Conservation (phyloP, 2,329 filamentous ascomycete species). For the Botryotinia convoluta region DNA sequence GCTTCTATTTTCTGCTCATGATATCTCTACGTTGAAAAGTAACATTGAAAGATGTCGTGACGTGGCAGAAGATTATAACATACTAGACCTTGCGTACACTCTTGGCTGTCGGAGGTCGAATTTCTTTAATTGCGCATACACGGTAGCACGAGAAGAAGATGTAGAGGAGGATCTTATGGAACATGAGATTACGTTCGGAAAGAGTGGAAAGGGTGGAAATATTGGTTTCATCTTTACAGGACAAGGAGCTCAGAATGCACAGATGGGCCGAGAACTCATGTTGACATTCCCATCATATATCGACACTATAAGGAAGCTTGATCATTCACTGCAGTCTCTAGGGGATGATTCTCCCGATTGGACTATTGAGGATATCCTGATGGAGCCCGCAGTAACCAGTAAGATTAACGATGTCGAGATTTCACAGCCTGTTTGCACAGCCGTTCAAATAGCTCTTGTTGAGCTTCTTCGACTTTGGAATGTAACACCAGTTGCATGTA, state of each 20-base stretch:
- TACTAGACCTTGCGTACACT: conserved; percentile 5
- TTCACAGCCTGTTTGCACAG: conserved; percentile 45
- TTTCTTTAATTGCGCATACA: conserved; percentile 2
- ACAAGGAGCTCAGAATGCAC: conserved; percentile 35
- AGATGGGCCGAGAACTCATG: conserved; percentile 31
- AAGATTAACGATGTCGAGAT: conserved; percentile 10
- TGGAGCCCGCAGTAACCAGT: conserved; percentile 32
- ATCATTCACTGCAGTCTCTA: conserved; percentile 11
- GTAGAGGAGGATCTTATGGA: conserved; percentile 9
- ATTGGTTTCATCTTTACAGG: conserved; percentile 33
- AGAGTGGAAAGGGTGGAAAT: conserved; percentile 1
- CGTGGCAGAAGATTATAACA: conserved; percentile 13
- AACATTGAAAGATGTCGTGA: conserved; percentile 6
- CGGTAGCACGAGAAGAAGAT: conserved; percentile 10
- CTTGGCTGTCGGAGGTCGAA: conserved; percentile 1
- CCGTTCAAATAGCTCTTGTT: conserved; percentile 48
- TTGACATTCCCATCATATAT: conserved; percentile 19
- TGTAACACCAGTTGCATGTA: conserved; percentile 40
- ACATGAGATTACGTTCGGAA: conserved; percentile 10
- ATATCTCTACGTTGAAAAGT: conserved; percentile 6
- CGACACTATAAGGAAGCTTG: conserved; percentile 23
- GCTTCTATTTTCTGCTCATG: conserved; percentile 9
- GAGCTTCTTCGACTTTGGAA: conserved; percentile 44
- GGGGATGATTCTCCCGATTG: conserved; percentile 15
- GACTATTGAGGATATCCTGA: conserved; percentile 34